Evolutionary conservation across 257 asterid genomes (phyloP).

Genomic region (Solanum raphanifolium): DNA sequence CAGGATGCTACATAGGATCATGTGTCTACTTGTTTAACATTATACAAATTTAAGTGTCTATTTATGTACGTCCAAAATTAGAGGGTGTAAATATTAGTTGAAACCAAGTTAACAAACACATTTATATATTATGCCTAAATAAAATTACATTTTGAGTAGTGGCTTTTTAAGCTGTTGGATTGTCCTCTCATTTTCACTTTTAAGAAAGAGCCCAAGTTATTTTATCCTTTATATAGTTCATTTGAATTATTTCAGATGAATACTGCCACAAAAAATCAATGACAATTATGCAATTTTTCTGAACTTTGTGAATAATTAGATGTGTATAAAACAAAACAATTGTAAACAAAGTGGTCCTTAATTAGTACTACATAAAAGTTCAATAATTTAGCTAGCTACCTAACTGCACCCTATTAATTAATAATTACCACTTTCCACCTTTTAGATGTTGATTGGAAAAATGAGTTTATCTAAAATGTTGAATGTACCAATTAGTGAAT

Average conservation of each 20-base stretch:
- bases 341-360: background rate
- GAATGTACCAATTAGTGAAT: background rate
- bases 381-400: background rate
- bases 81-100: background rate
- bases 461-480: background rate
- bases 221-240: background rate
- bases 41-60: background rate
- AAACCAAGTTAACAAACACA: too few species aligned
- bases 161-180: background rate
- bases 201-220: background rate
- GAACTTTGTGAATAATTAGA: background rate
- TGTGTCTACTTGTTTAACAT: background rate
- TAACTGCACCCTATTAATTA: background rate
- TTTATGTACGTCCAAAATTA: background rate
- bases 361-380: background rate
- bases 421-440: background rate
- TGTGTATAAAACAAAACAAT: background rate
- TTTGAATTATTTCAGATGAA: background rate
- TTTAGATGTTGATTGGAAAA: background rate
- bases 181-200: background rate
- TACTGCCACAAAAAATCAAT: background rate
- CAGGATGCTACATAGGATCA: background rate
- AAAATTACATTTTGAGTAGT: background rate
- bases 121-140: background rate
- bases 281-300: background rate